Evolutionary conservation across 805 yeast genomes (phyloP), one percentile per base, ranked within the genome.

Genomic region (Lipomyces kockii): DNA sequence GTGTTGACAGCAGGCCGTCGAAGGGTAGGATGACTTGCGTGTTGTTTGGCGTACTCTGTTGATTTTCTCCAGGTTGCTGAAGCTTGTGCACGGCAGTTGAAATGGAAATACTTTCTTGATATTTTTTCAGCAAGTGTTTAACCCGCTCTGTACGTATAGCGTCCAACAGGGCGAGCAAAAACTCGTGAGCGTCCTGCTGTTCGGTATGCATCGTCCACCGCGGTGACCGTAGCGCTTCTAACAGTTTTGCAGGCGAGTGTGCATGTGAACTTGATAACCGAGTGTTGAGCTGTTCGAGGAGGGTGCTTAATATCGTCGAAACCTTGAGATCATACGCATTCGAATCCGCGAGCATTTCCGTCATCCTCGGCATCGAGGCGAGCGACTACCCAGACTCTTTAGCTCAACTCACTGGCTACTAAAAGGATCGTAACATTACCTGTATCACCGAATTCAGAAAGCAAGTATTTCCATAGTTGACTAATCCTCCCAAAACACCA

Each of bases 381-480:
- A 66, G 57, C 5, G 62, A 61, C 69, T 66, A 32, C 9, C 22
- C 29, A 32, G 34, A 29, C 34, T 22, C 55, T 53, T 27, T 11
- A 46, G 46, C 8, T 7, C 14, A 4, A 12, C 17, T 12, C 12
- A 9, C 17, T 34, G 20, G 22, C n/a, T 12, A 39, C 14, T 29
- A n/a, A 22, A 14, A 90, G 85, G 12, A 2, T 8, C 1, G 20
- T 25, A 1, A 39, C 20, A 64, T 2, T 12, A 63, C 69, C 77
- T 93, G 98, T 34, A 93, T 78, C 0, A 93, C 97, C 29, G 92
- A 87, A 79, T 93, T 93, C 96, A 92, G 92, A 74, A 93, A 93
- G 78, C 98, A 93, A 0, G 97, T 92, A 76, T 93, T 93, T 14
- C 98, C 97, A 71, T 91, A 97, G 76, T 93, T 93, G 66, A 85